phyloP scores from a whole-genome alignment of 2,329 filamentous ascomycete species.

The Alternaria postmessia region DNA sequence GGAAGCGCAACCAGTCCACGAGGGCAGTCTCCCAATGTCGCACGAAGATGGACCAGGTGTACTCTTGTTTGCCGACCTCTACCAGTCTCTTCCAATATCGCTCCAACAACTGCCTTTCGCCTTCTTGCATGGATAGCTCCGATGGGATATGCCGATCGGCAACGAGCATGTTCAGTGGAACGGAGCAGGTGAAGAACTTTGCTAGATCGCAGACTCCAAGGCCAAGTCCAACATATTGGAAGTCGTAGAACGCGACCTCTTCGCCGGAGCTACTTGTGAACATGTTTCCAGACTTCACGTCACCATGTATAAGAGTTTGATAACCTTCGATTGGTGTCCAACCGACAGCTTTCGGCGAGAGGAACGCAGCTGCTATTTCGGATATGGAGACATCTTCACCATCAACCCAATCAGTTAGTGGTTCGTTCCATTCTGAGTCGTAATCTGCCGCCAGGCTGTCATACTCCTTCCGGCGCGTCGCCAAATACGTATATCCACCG shows the following conservation, averaged over 20 bases:
- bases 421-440: slow-evolving; percentile 63
- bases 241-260: slow-evolving; percentile 71
- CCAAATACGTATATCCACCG: slow-evolving; percentile 74
- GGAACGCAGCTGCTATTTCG: slow-evolving; percentile 62
- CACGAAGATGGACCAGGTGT: slow-evolving; percentile 63
- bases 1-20: slow-evolving; percentile 69
- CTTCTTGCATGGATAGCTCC: slow-evolving; percentile 59
- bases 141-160: slow-evolving; percentile 41
- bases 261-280: slow-evolving; percentile 63
- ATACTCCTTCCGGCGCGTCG: slow-evolving; percentile 68
- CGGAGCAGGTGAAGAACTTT: slow-evolving; percentile 72
- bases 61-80: slow-evolving; percentile 48
- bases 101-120: slow-evolving; percentile 62
- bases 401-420: slow-evolving; percentile 54
- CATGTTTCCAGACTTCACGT: slow-evolving; percentile 74
- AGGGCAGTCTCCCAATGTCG: slow-evolving; percentile 72
- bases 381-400: slow-evolving; percentile 53
- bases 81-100: slow-evolving; percentile 58
- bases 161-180: slow-evolving; percentile 64
- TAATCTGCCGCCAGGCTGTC: slow-evolving; percentile 55
- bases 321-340: slow-evolving; percentile 50
- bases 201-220: slow-evolving; percentile 72
- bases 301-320: slow-evolving; percentile 70
- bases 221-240: slow-evolving; percentile 72
- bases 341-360: slow-evolving; percentile 52